Evolutionary conservation across 495 filamentous ascomycete species (phyloP).

Genomic region (Clohesyomyces aquaticus): DNA sequence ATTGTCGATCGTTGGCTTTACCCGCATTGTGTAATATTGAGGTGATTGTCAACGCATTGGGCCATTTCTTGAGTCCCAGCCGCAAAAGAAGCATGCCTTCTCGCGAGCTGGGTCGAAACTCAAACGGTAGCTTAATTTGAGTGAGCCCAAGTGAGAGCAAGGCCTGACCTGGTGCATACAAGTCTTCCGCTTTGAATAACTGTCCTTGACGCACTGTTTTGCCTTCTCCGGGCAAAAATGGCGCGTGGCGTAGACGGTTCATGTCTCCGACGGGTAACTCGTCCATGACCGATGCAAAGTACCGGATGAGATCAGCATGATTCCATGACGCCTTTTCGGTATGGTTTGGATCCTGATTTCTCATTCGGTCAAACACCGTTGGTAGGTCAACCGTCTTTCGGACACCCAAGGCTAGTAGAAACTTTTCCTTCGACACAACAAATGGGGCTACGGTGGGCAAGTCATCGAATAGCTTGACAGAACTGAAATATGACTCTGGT

Average conservation of each 20-base stretch:
- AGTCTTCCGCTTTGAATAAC: slow-evolving; percentile 77
- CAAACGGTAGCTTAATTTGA: slow-evolving; percentile 72
- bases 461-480: slow-evolving; percentile 91
- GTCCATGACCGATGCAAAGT: slow-evolving; percentile 82
- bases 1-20: slow-evolving; percentile 55
- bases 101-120: slow-evolving; percentile 15
- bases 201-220: slow-evolving; percentile 46
- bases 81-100: slow-evolving; percentile 33
- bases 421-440: slow-evolving; percentile 82
- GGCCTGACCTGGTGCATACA: slow-evolving; percentile 79
- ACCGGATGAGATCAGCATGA: slow-evolving; percentile 92
- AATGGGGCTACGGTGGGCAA: slow-evolving; percentile 75
- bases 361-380: slow-evolving; percentile 86
- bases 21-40: slow-evolving; percentile 69
- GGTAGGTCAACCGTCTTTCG: slow-evolving; percentile 86
- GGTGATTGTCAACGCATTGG: slow-evolving; percentile 70
- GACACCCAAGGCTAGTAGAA: slow-evolving; percentile 80
- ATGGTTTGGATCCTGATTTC: slow-evolving; percentile 55
- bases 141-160: slow-evolving; percentile 71
- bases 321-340: slow-evolving; percentile 64
- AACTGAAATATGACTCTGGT: slow-evolving; percentile 85
- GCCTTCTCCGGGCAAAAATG: slow-evolving; percentile 78
- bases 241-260: slow-evolving; percentile 71
- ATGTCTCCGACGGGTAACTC: slow-evolving; percentile 89
- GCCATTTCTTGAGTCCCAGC: slow-evolving; percentile 50